Conservation (phyloP, 148 eudicot genomes). For the Camellia granthamiana region DNA sequence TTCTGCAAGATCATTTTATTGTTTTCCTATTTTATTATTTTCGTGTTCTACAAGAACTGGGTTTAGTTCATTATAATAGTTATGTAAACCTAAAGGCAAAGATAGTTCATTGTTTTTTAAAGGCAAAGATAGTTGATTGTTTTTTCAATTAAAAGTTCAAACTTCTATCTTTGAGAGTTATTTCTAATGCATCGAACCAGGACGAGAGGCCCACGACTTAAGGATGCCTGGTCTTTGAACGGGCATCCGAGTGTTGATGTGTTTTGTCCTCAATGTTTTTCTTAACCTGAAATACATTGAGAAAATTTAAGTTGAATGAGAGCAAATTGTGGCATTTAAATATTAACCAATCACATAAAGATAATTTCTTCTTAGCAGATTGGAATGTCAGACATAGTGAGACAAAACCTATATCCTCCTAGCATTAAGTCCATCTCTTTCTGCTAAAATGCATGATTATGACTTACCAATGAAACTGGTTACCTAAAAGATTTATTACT, state of each 20-base stretch:
- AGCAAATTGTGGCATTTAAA: background rate
- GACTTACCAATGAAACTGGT: background rate
- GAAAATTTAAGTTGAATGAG: background rate
- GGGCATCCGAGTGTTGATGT: constrained; percentile 79
- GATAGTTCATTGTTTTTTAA: too few species aligned
- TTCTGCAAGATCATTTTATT: too few species aligned
- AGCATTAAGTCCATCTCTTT: background rate
- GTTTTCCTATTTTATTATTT: too few species aligned
- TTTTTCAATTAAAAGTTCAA: too few species aligned
- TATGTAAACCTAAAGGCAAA: too few species aligned
- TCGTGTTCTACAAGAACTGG: too few species aligned
- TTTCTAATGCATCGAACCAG: too few species aligned
- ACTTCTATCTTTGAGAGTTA: too few species aligned
- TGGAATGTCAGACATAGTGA: background rate
- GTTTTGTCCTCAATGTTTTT: constrained; percentile 63
- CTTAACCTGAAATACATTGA: constrained; percentile 49
- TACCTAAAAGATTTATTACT: background rate
- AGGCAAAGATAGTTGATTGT: too few species aligned
- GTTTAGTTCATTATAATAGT: too few species aligned
- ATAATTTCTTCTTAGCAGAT: background rate
- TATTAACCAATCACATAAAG: background rate
- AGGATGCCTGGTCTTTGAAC: constrained; percentile 79
- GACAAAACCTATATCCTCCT: background rate
- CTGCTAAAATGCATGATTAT: background rate
- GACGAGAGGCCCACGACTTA: background rate